Base-by-base conservation (phyloP, 331 rosid species). In the Malus hybrid region DNA sequence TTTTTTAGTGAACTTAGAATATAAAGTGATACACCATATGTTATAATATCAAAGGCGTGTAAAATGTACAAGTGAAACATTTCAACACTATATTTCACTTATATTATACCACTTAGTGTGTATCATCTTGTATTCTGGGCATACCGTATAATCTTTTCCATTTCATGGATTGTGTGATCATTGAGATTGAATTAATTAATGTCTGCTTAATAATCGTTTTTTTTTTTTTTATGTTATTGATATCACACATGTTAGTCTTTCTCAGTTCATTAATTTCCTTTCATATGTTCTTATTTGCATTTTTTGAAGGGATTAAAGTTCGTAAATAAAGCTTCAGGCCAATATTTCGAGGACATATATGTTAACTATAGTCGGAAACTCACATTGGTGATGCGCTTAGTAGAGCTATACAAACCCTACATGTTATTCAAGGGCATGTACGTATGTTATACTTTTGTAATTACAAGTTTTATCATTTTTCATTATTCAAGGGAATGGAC, bases 391-490 rank as follows among this genome's bases (percentile, higher is more conserved):
- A 83, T 84, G 90, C 90, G 90, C 0, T 85, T 93, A 82, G 83
- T 74, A 20, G 91, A 91, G 5, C 90, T 93, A 65, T 91, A 89
- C 83, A 80, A 44, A 66, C 96, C 98, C 44, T 93, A 93, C 73
- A 29, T 89, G 75, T 80, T 93, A 75, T 93, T 91, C 87, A 86
- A 80, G 68, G 93, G 93, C 73, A 52, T 88, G 98, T 91, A 82
- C 65, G 99, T 79, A 59, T 20, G 5, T 5, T 19, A 1, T 34
- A 33, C 16, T n/a, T 36, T 2, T 5, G 13, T 69, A 10, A 22
- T 24, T 24, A n/a, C 62, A 56, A 39, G 46, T 39, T 11, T 6
- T 14, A 42, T 24, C 7, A 50, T 50, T 50, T 46, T 15, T 2
- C 56, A 50, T 6, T 16, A 50, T 50, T 50, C 8, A 50, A 50